Base-by-base conservation (phyloP, 2,329 filamentous ascomycete species). In the Colletotrichum neosansevieriae region DNA sequence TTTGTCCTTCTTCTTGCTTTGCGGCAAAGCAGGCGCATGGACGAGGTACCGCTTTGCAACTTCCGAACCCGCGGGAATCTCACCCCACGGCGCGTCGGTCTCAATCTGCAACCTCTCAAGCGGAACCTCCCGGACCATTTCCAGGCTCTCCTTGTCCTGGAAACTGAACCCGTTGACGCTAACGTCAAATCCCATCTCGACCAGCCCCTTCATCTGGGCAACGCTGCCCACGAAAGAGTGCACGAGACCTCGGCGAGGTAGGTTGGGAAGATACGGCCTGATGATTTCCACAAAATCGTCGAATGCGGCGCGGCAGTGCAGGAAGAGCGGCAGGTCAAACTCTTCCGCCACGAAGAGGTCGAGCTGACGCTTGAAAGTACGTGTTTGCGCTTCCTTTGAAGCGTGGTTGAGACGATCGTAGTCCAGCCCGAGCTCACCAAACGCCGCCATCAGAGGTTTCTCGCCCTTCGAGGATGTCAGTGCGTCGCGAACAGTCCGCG, bases 111-210 rank as follows among this genome's bases (percentile, higher is more conserved):
- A 64, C 19, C 72, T 75, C 6, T 78, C 76, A 53, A 84, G 62
- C 1, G 83, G 82, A 12, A 83, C 73, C 3, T 74, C 73, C 0
- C 74, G 74, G 2, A 82, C 79, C 81, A 85, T 84, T 2, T 81
- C 78, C 59, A 83, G 40, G 17, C 78, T 79, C 19, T 77, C 78
- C 0, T 75, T 72, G 0, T 78, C 76, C 21, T 76, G 73, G 54
- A 84, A 85, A 38, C 80, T 83, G 68, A 85, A 83, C 0, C 83
- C 83, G 34, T 86, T 86, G n/a, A 86, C 81, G 67, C 82, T 82
- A 9, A 84, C 74, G 36, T 81, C 78, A 2, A 85, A 72, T 0
- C 81, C 81, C 40, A 84, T 70, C 0, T 71, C 72, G 2, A 78
- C 72, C 0, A 83, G 71, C 15, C 60, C 69, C 32, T 74, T 70